These are phyloP conservation scores for Ormosia semicastrata DNA, from an alignment of 306 rosid species.

Conservation along the genomic window DNA sequence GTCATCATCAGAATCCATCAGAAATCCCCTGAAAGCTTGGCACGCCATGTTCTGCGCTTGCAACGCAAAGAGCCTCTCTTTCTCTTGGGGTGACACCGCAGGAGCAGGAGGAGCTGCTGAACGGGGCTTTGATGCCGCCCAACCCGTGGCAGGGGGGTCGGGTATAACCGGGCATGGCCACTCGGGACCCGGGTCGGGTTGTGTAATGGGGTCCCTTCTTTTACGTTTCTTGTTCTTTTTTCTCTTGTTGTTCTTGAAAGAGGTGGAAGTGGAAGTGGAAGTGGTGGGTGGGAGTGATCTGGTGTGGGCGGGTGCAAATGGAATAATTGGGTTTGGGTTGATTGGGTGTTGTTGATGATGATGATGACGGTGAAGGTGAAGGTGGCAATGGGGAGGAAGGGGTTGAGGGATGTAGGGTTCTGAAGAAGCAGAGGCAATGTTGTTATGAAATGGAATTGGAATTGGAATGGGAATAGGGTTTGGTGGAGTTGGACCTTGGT, in stretches of 20 bases:
- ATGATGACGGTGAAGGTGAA: background rate
- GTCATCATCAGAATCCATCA: background rate
- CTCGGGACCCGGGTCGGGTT: conserved; percentile 28
- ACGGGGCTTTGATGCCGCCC: conserved; percentile 32
- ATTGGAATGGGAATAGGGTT: conserved; percentile 20
- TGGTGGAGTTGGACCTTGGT: conserved; percentile 52
- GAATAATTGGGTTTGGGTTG: background rate
- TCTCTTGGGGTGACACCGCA: conserved; percentile 29
- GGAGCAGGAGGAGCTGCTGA: background rate
- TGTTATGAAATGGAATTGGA: background rate
- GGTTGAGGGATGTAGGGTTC: background rate
- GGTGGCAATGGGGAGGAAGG: background rate
- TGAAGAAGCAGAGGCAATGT: background rate
- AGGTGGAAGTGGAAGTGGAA: background rate
- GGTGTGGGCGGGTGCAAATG: conserved; percentile 6
- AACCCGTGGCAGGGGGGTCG: background rate
- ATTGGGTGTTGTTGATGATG: background rate
- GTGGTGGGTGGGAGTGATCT: conserved; percentile 13
- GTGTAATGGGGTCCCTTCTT: background rate
- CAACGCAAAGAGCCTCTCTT: conserved; percentile 9
- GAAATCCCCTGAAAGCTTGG: conserved; percentile 36
- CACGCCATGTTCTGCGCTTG: conserved; percentile 39
- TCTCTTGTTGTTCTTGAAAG: background rate
- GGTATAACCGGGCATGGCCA: conserved; percentile 37
- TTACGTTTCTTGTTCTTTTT: background rate